Base-by-base conservation (phyloP, 177 flowering plant species). In the Vitis hybrid region DNA sequence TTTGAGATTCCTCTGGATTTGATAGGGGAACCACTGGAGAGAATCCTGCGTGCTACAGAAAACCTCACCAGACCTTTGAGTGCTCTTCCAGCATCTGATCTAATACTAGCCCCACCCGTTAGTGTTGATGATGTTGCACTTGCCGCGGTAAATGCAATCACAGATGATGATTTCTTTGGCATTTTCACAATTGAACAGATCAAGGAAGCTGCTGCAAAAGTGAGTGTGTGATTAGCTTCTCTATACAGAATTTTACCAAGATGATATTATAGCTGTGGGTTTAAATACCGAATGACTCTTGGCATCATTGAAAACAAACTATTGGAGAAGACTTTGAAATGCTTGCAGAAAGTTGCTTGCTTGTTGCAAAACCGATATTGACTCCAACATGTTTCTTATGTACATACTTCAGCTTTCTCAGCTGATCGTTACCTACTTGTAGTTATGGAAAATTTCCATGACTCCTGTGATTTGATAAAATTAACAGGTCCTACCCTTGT, bases 161-260 rank as follows among this genome's bases (percentile, higher is more conserved):
- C 23, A 18, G 98, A 91, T 72, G 92, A 91, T 58, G 94, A 95
- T 58, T 74, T 88, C 80, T 95, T 95, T 70, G 99, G 99, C 60
- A 76, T 93, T 73, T 91, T 91, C 80, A 91, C 97, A 30, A 91
- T 95, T 12, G 92, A 91, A 60, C 99, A 95, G 82, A 95, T 95
- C 80, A 90, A 90, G 82, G 91, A 88, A 85, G 98, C 99, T 51
- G 97, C 99, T 39, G 85, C 87, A 14, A 82, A 84, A 68, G 91
- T 90, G 55, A 88, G 73, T 73, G 92, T 80, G n/a, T 90, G 74
- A 72, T 51, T 19, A 51, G 34, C 10, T 64, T 45, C 1, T 10
- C 7, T 61, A 30, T 30, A 6, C 48, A 13, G 8, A 45, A 34
- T 34, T 34, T 34, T 34, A 34, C 45, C 7, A 6, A 34, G 45